Percentiles rank a stretch among this genome's conserved stretches.
phyloP scores from a whole-genome alignment of 306 rosid genomes.

The Inga leiocalycina region DNA sequence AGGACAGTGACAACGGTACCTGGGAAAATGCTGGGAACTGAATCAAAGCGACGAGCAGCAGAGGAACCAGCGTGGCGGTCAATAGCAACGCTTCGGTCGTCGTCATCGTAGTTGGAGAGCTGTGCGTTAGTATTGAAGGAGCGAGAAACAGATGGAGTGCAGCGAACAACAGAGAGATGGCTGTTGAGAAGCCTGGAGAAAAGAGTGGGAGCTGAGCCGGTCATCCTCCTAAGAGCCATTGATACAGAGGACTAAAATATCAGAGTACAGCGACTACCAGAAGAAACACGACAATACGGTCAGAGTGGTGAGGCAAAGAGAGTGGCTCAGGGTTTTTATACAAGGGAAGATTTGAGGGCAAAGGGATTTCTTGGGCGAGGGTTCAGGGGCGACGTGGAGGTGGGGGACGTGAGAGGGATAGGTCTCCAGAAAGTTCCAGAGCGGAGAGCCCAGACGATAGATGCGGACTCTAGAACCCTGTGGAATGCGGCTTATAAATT shows the following conservation, averaged over 20 bases:
- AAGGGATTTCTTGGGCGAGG: background rate
- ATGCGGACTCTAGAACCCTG: background rate
- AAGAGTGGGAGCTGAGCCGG: conserved; percentile 24
- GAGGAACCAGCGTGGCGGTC: conserved; percentile 30
- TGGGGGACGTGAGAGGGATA: background rate
- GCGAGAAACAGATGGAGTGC: conserved; percentile 43
- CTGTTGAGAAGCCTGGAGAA: conserved; percentile 23
- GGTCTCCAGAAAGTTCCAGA: conserved; percentile 15
- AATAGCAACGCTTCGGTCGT: conserved; percentile 27
- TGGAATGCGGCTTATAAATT: background rate
- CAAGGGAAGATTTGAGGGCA: background rate
- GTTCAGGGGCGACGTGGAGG: background rate
- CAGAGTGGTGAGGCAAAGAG: fast-evolving
- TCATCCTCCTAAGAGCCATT: conserved; percentile 36
- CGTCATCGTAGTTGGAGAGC: conserved; percentile 23
- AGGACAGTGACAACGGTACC: conserved; percentile 27
- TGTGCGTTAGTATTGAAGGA: conserved; percentile 53
- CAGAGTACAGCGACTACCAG: background rate
- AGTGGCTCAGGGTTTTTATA: background rate
- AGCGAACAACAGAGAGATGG: conserved; percentile 26
- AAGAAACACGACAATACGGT: background rate
- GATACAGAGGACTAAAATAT: background rate
- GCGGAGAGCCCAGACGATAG: background rate
- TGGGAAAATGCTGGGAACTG: conserved; percentile 26
- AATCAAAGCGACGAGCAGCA: conserved; percentile 40